Conservation (phyloP, 2,329 filamentous ascomycete genomes). For the Hawksworthiomyces lignivorus region DNA sequence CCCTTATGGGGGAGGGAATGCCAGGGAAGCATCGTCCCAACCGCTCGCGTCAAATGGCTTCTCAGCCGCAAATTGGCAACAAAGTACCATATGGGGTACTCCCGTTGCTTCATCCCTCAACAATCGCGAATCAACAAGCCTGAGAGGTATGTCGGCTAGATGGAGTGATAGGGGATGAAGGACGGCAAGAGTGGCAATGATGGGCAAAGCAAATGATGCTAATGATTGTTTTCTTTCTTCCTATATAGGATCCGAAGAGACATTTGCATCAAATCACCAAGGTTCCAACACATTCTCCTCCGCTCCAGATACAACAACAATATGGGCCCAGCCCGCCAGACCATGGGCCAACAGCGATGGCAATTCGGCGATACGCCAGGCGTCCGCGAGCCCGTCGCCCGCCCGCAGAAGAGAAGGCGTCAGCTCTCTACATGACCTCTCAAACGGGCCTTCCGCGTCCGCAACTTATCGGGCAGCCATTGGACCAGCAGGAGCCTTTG, state of each 20-base stretch:
- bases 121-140: slow-evolving; percentile 35
- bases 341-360: slow-evolving; percentile 53
- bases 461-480: slow-evolving; percentile 37
- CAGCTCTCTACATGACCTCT: slow-evolving; percentile 32
- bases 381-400: slow-evolving; percentile 51
- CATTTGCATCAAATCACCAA: slow-evolving; percentile 20
- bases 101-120: slow-evolving; percentile 20
- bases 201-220: too few species aligned
- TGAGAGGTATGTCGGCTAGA: slow-evolving; percentile 37
- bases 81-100: slow-evolving; percentile 44
- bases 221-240: too few species aligned
- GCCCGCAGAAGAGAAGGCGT: slow-evolving; percentile 42
- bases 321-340: slow-evolving; percentile 30
- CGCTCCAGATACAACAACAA: slow-evolving; percentile 1
- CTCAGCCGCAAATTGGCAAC: slow-evolving; percentile 27
- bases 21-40: slow-evolving; percentile 26
- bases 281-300: neutral
- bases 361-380: slow-evolving; percentile 31
- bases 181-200: neutral
- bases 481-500: slow-evolving; percentile 26
- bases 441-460: slow-evolving; percentile 33
- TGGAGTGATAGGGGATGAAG: neutral
- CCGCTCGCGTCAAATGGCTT: slow-evolving; percentile 32
- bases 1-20: slow-evolving; percentile 13
- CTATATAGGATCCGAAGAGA: slow-evolving; percentile 21